Evolutionary conservation across 2,329 filamentous ascomycete species (phyloP).

Genomic region (Monilinia laxa): DNA sequence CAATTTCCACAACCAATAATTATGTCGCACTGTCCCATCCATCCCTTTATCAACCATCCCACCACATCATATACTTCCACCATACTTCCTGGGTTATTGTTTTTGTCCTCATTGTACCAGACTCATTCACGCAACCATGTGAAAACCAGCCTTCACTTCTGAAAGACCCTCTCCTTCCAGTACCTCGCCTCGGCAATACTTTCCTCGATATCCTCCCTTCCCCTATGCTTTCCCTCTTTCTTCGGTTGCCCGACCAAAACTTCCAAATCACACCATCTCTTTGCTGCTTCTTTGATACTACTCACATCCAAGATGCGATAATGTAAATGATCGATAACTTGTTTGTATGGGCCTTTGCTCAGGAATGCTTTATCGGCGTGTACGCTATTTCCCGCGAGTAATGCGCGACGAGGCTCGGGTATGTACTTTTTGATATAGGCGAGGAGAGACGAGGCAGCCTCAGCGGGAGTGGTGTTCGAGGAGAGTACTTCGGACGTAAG

Average conservation of each 20-base stretch:
- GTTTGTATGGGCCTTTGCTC: constrained; percentile 67
- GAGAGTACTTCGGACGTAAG: constrained; percentile 73
- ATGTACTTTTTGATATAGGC: constrained; percentile 74
- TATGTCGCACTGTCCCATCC: not conserved
- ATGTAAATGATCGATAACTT: constrained; percentile 74
- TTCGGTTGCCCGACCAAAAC: constrained; percentile 61
- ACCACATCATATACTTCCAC: too few species aligned
- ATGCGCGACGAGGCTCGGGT: constrained; percentile 62
- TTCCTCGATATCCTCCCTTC: constrained; percentile 86
- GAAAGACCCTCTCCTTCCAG: constrained; percentile 72
- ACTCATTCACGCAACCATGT: too few species aligned
- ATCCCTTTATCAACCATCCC: not conserved
- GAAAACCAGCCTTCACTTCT: constrained; percentile 2
- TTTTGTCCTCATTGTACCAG: too few species aligned
- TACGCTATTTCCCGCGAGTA: constrained; percentile 90
- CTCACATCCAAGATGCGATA: constrained; percentile 93
- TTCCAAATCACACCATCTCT: constrained; percentile 71
- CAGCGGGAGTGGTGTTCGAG: constrained; percentile 68
- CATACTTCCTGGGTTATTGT: too few species aligned
- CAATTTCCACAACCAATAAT: not conserved
- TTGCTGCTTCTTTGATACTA: constrained; percentile 84
- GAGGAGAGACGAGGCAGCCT: constrained; percentile 70
- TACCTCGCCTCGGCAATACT: constrained; percentile 90
- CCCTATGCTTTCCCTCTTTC: constrained; percentile 79
- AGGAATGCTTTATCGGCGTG: constrained; percentile 88